These are phyloP conservation scores for Lipomyces oligophaga DNA, from an alignment of 805 yeast genomes.

Conservation along the genomic window DNA sequence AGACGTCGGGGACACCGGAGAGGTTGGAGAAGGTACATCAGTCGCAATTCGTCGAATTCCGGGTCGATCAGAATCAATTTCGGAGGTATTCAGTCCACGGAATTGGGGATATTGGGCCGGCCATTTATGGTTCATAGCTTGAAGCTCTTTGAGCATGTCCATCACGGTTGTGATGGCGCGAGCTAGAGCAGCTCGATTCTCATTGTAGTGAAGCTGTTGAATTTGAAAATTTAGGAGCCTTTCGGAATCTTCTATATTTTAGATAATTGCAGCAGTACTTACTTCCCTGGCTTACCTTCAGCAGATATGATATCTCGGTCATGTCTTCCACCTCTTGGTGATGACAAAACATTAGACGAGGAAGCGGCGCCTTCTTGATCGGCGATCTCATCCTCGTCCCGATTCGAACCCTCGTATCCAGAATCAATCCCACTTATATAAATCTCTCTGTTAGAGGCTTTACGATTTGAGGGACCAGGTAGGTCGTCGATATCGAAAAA, in stretches of 20 bases:
- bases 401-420: conserved; percentile 30
- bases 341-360: neutral
- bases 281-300: neutral
- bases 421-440: conserved; percentile 25
- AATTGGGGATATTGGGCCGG: conserved; percentile 36
- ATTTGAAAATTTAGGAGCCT: conserved; percentile 46
- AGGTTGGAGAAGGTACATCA: conserved; percentile 8
- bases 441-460: conserved; percentile 13
- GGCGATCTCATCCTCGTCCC: conserved; percentile 7
- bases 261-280: neutral
- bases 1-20: conserved; percentile 1
- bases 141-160: conserved; percentile 34
- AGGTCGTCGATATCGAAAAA: conserved; percentile 19
- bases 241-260: conserved; percentile 22
- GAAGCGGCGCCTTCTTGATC: neutral
- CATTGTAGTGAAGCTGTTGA: conserved; percentile 73
- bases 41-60: conserved; percentile 15
- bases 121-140: conserved; percentile 31
- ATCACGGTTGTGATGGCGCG: conserved; percentile 39
- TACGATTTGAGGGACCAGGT: conserved; percentile 20
- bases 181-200: conserved; percentile 61
- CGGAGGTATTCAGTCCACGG: neutral
- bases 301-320: neutral
- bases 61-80: neutral
- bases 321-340: neutral